Evolutionary conservation across 768 basidiomycete species (phyloP).

Genomic region (Heimioporus sp.): DNA sequence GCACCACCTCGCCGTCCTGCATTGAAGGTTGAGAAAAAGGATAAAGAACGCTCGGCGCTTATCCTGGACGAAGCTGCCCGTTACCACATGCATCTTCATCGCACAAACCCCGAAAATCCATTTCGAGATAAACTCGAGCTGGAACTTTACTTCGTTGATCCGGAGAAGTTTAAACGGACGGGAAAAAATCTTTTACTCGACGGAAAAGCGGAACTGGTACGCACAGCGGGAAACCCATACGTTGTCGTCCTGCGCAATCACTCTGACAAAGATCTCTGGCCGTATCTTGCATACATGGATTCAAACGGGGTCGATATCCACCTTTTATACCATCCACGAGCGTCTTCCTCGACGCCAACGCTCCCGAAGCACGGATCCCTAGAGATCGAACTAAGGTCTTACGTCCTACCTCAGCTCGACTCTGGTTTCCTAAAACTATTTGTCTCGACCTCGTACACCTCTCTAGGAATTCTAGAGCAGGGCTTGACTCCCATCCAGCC

Average conservation of each 20-base stretch:
- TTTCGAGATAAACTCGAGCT: slow-evolving; percentile 48
- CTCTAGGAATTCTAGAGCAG: slow-evolving; percentile 51
- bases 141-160: slow-evolving; percentile 52
- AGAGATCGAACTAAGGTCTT: slow-evolving; percentile 38
- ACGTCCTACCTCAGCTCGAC: slow-evolving; percentile 43
- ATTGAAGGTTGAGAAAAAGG: slow-evolving; percentile 37
- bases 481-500: slow-evolving; percentile 24
- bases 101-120: slow-evolving; percentile 46
- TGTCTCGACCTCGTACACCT: slow-evolving; percentile 49
- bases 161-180: slow-evolving; percentile 39
- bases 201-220: slow-evolving; percentile 47
- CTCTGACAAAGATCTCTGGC: slow-evolving; percentile 55
- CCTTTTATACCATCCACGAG: slow-evolving; percentile 52
- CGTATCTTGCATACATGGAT: slow-evolving; percentile 62
- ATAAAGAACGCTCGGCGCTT: slow-evolving; percentile 34
- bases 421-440: slow-evolving; percentile 59
- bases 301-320: slow-evolving; percentile 52
- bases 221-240: slow-evolving; percentile 44
- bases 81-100: slow-evolving; percentile 57
- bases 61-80: slow-evolving; percentile 56
- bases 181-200: slow-evolving; percentile 47
- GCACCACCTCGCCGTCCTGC: slow-evolving; percentile 35
- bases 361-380: slow-evolving; percentile 40
- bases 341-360: slow-evolving; percentile 37
- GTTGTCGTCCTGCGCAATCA: slow-evolving; percentile 48